Evolutionary conservation across 1,139 yeast genomes (phyloP), one percentile per base, ranked within the genome.

Genomic region (Pichiaceae sp.): DNA sequence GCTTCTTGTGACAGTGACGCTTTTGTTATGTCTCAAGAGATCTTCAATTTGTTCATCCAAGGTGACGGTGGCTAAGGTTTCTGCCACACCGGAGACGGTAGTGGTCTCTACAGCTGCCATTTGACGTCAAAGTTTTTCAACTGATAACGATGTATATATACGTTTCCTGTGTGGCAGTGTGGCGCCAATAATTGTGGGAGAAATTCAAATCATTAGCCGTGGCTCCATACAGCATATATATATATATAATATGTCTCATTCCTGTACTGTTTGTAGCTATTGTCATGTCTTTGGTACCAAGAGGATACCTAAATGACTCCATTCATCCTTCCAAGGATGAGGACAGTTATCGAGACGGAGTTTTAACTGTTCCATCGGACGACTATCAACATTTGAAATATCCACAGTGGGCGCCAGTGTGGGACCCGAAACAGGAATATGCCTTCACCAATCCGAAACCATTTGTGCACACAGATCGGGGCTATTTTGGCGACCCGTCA

Each of bases 401-500:
- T 43, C 66, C 72, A 3, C 64, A 62, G 17, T 70, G 64, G 50
- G 59, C 70, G 27, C 77, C 77, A 14, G 62, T 71, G 2, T 70
- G 73, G 72, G 64, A 70, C 43, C 68, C 66, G 7, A 42, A 38
- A 17, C 43, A 49, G 15, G 40, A 45, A 9, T 61, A 63, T 37
- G 59, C 62, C 41, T 68, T 55, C 44, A 57, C 60, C 36, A 71
- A 76, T 16, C 63, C 70, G 41, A 59, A 63, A 39, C 69, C 71
- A 42, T 67, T 68, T 50, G 65, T 67, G 47, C 69, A 64, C 47
- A 54, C 58, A 18, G 84, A 77, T 45, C 72, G 75, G 25, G 83
- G 78, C 4, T 52, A 62, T 25, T 61, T 64, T 41, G 86, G 80
- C 12, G 82, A 77, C 49, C 68, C 72, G n/a, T 51, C 59, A 1